Percentiles rank a stretch among this genome's conserved stretches.
These are phyloP conservation scores for Emmonsiellopsis sp. DNA, from an alignment of 2,329 filamentous ascomycete genomes.

Conservation along the genomic window DNA sequence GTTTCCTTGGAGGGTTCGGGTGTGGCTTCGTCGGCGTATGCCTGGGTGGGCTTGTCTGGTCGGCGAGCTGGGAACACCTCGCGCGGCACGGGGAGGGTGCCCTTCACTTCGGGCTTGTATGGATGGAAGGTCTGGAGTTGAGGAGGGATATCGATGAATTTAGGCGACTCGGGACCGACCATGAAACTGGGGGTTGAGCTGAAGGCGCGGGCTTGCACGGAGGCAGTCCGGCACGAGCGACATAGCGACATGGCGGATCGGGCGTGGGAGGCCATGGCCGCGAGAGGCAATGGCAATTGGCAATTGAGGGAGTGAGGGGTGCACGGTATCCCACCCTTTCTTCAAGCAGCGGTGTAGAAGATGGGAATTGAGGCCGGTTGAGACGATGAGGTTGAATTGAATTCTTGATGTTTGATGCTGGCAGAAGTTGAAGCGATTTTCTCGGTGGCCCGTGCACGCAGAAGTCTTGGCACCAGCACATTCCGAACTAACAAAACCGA, in stretches of 20 bases:
- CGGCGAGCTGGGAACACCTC: slow-evolving; percentile 61
- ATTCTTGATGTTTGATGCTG: too few relatives aligned
- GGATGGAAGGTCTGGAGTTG: slow-evolving; percentile 60
- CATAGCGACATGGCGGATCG: slow-evolving; percentile 26
- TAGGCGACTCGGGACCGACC: slow-evolving; percentile 67
- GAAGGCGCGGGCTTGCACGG: slow-evolving; percentile 32
- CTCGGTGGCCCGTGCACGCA: slow-evolving; percentile 9
- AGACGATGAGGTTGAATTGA: background rate
- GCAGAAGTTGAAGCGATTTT: slow-evolving; percentile 6
- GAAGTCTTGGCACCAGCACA: slow-evolving; percentile 8
- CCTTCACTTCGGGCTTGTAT: slow-evolving; percentile 51
- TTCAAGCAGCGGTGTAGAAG: background rate
- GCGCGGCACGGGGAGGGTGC: slow-evolving; percentile 73
- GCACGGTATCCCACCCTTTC: background rate
- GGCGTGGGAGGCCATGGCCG: slow-evolving; percentile 8
- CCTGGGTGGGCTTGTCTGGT: slow-evolving; percentile 50
- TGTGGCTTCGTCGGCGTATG: slow-evolving; percentile 54
- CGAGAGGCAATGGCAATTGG: background rate
- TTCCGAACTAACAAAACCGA: slow-evolving; percentile 2
- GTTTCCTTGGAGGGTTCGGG: slow-evolving; percentile 39
- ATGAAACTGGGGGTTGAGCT: slow-evolving; percentile 26
- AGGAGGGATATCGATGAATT: slow-evolving; percentile 73
- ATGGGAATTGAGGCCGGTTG: background rate
- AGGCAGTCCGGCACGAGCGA: slow-evolving; percentile 27
- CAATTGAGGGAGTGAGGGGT: background rate